Evolutionary conservation across 2,329 filamentous ascomycete species (phyloP).

Genomic region (Neopestalotiopsis sp.): DNA sequence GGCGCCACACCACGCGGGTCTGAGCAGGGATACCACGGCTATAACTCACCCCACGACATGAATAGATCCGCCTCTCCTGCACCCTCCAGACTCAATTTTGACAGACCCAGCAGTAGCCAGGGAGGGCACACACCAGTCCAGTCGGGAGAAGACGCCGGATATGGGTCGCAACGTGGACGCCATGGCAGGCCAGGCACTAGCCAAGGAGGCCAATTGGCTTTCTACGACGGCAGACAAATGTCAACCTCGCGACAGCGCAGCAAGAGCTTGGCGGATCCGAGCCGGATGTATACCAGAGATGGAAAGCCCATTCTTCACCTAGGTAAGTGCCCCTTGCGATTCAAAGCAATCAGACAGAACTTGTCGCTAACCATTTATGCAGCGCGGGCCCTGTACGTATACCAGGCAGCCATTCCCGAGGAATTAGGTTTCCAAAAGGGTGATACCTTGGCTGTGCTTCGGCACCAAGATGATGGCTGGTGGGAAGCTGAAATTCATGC

Average conservation of each 20-base stretch:
- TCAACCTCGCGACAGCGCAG: slow-evolving; percentile 64
- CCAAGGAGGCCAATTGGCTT: slow-evolving; percentile 58
- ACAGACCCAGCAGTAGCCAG: slow-evolving; percentile 58
- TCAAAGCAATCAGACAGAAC: slow-evolving; percentile 22
- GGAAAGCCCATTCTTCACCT: slow-evolving; percentile 90
- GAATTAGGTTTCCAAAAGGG: slow-evolving; percentile 93
- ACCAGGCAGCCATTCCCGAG: slow-evolving; percentile 92
- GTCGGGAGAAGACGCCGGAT: slow-evolving; percentile 65
- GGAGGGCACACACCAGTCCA: slow-evolving; percentile 66
- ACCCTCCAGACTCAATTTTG: slow-evolving; percentile 50
- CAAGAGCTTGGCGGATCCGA: slow-evolving; percentile 84
- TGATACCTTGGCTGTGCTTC: slow-evolving; percentile 85
- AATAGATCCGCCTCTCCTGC: slow-evolving; percentile 54
- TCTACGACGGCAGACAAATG: slow-evolving; percentile 57
- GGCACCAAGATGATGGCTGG: slow-evolving; percentile 97
- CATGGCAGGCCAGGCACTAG: slow-evolving; percentile 54
- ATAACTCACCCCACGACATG: slow-evolving; percentile 56
- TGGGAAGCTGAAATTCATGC: slow-evolving; percentile 96
- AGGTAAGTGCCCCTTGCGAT: slow-evolving; percentile 67
- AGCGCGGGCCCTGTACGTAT: slow-evolving; percentile 95
- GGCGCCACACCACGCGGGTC: slow-evolving; percentile 50
- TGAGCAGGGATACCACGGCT: slow-evolving; percentile 56
- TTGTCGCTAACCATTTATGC: slow-evolving; percentile 27
- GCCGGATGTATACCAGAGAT: slow-evolving; percentile 83
- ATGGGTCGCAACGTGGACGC: slow-evolving; percentile 49